Conservation (phyloP, 2,329 filamentous ascomycete species). For the Cladosporium oxysporum region DNA sequence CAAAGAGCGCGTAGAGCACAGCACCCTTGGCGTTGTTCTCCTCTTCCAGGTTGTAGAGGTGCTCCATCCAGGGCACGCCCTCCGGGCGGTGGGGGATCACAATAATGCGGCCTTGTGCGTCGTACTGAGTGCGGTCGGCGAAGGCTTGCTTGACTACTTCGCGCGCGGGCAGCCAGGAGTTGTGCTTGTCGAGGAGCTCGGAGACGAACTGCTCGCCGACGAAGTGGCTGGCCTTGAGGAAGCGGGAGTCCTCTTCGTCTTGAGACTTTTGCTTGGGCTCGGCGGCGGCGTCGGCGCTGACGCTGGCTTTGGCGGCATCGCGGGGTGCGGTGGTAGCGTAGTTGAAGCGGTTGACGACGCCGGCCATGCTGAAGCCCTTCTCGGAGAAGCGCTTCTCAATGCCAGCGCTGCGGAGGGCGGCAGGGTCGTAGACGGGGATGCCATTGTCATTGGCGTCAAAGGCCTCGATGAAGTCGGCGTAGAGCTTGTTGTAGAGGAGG, state of each 20-base stretch:
- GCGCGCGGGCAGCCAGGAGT: slow-evolving; percentile 85
- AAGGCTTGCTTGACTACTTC: slow-evolving; percentile 77
- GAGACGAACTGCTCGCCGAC: slow-evolving; percentile 88
- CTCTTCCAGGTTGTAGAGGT: slow-evolving; percentile 84
- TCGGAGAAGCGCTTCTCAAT: slow-evolving; percentile 81
- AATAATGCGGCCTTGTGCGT: slow-evolving; percentile 75
- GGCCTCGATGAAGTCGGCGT: slow-evolving; percentile 90
- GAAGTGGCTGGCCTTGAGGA: slow-evolving; percentile 73
- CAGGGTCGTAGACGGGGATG: slow-evolving; percentile 77
- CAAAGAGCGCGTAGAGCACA: slow-evolving; percentile 87
- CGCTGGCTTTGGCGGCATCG: slow-evolving; percentile 24
- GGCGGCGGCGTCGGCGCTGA: slow-evolving; percentile 24
- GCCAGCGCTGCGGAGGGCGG: slow-evolving; percentile 66
- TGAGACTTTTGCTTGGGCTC: slow-evolving; percentile 52
- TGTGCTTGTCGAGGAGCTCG: slow-evolving; percentile 73
- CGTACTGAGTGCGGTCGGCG: slow-evolving; percentile 64
- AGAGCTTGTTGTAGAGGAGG: slow-evolving; percentile 83
- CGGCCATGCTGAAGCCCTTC: slow-evolving; percentile 79
- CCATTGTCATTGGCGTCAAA: slow-evolving; percentile 98
- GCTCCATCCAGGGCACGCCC: slow-evolving; percentile 92
- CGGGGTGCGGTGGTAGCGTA: slow-evolving; percentile 51
- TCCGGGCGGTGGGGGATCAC: slow-evolving; percentile 66
- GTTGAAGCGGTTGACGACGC: slow-evolving; percentile 84
- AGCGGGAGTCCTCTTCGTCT: slow-evolving; percentile 76
- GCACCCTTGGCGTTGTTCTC: slow-evolving; percentile 51